These are phyloP conservation scores for Parmales sp. DNA, from an alignment of 108 stramenopile species.

Conservation along the genomic window DNA sequence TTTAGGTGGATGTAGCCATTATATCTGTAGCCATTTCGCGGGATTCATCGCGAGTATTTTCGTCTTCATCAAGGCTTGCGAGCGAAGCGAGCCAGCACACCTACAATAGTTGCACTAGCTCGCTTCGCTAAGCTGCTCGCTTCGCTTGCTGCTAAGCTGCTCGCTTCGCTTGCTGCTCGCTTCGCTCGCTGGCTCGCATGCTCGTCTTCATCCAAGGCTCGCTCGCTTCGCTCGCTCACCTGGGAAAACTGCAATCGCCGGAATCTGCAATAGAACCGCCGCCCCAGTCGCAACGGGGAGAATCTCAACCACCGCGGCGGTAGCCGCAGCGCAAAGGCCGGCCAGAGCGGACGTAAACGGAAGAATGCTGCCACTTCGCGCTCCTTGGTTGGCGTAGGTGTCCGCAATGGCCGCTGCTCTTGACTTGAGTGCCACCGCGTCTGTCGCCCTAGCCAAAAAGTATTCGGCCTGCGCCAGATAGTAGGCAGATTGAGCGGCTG, in stretches of 20 bases:
- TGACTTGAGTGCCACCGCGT: constrained; percentile 55
- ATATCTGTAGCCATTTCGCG: no score
- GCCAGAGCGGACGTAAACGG: constrained; percentile 77
- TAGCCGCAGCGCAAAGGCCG: constrained; percentile 73
- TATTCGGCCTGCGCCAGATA: constrained; percentile 61
- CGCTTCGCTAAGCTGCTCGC: no score
- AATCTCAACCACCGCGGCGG: constrained; percentile 76
- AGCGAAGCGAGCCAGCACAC: no score
- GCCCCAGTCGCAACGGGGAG: constrained; percentile 15
- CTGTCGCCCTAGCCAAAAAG: constrained; percentile 52
- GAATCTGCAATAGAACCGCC: constrained; percentile 37
- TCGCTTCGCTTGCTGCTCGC: no score
- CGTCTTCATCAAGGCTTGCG: no score
- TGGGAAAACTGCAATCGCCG: constrained; percentile 32
- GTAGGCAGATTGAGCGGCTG: constrained; percentile 72
- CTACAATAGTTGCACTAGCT: no score
- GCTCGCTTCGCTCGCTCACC: no score
- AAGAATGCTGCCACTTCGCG: constrained; percentile 64
- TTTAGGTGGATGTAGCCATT: no score
- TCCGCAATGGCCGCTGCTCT: background rate
- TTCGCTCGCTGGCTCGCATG: no score
- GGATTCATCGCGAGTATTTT: no score
- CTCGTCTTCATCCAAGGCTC: no score
- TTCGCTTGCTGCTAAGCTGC: no score
- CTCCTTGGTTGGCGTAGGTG: constrained; percentile 75